These are phyloP conservation scores for Fusarium solani-melongenae DNA, from an alignment of 2,329 filamentous ascomycete species.

Conservation along the genomic window DNA sequence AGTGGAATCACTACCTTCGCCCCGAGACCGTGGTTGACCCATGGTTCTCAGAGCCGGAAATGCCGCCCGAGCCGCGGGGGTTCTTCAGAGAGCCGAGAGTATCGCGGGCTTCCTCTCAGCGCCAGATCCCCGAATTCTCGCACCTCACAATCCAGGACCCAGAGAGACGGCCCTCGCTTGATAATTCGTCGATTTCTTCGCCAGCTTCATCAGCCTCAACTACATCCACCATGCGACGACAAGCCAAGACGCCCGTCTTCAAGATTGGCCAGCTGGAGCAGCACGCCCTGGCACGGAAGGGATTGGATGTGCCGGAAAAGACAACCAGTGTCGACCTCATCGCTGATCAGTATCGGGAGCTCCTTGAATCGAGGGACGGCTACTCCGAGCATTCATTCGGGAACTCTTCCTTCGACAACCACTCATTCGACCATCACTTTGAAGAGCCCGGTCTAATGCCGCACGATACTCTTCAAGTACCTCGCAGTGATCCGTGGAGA, in stretches of 20 bases:
- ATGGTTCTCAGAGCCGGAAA: slow-evolving; percentile 29
- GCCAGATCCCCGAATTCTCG: slow-evolving; percentile 41
- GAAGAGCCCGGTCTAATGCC: slow-evolving; percentile 11
- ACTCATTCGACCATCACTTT: slow-evolving; percentile 40
- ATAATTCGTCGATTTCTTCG: slow-evolving; percentile 42
- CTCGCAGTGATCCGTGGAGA: slow-evolving; percentile 18
- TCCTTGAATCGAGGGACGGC: slow-evolving; percentile 53
- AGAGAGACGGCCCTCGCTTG: slow-evolving; percentile 37
- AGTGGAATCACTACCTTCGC: slow-evolving; percentile 45
- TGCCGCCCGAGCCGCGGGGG: slow-evolving; percentile 26
- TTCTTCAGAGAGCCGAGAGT: slow-evolving; percentile 21
- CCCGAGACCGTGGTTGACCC: slow-evolving; percentile 36
- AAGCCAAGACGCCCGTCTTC: slow-evolving; percentile 63
- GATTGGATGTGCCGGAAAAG: slow-evolving; percentile 43
- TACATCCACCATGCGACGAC: slow-evolving; percentile 52
- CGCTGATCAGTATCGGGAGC: slow-evolving; percentile 61
- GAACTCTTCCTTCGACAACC: not conserved
- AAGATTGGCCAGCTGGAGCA: slow-evolving; percentile 62
- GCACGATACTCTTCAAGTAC: slow-evolving; percentile 27
- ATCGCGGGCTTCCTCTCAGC: slow-evolving; percentile 29
- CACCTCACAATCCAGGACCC: slow-evolving; percentile 38
- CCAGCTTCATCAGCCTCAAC: slow-evolving; percentile 50
- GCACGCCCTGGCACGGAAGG: slow-evolving; percentile 35
- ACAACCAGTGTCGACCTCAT: slow-evolving; percentile 59
- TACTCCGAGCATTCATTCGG: slow-evolving; percentile 46